Evolutionary conservation across 164 flowering plant species (phyloP), one percentile per base, ranked within the genome.

Genomic region (Stephania yunnanensis): DNA sequence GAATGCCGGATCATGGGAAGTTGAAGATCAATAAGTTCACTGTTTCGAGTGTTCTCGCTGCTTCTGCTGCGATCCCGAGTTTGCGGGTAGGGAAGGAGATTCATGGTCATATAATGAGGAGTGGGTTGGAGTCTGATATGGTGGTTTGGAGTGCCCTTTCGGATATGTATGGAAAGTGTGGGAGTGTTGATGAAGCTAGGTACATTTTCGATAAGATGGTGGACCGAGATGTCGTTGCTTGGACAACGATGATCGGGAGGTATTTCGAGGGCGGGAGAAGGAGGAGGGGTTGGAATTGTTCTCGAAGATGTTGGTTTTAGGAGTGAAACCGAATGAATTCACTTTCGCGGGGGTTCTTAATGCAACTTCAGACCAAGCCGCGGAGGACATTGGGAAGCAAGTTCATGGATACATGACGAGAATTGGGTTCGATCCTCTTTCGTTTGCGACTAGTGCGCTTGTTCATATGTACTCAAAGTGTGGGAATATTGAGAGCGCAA

Each of bases 401-500:
- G 81, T 83, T 72, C 85, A 83, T 65, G 85, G 81, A 6, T 73
- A 83, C 55, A 78, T 83, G 81, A 69, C 69, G 1, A 64, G 76
- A 63, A 48, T 71, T 55, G 85, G 80, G 44, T 83, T 78, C 61
- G 78, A 80, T 20, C 80, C 83, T 1, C 42, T 69, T 46, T 78
- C 81, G 11, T 83, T 80, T 11, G 81, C 81, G 5, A 76, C 76
- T 29, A 78, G 80, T 55, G 78, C 83, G 1, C 78, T 78, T 7
- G 78, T 83, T 25, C 78, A 83, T 72, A 80, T 83, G 85, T 80
- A 83, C 74, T 80, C 80, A 4, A 80, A 80, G 72, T 83, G 85
- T 74, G 85, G 80, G 48, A 83, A 76, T 22, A 68, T 78, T 63
- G 71, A 78, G 45, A 80, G 31, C 69, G 85, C 83, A 71, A 69